Conservation (phyloP, 345 rosid genomes). For the Pistacia integerrima region DNA sequence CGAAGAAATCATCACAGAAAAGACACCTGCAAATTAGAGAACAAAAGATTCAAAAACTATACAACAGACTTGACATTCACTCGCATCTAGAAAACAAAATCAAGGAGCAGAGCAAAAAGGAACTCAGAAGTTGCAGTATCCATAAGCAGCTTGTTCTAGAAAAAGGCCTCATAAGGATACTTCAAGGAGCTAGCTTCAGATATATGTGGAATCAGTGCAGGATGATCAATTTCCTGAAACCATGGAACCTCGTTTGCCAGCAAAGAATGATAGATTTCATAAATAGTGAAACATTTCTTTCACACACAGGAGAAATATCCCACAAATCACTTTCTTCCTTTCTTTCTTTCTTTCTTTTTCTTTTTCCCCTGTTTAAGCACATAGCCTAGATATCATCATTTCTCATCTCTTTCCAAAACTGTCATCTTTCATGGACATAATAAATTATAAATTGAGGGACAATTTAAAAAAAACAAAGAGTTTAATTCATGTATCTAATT, state of each 20-base stretch:
- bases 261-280: constrained; percentile 6
- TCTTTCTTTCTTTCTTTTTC: no score
- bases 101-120: constrained; percentile 31
- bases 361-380: neutral
- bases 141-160: constrained; percentile 94
- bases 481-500: neutral
- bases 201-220: constrained; percentile 97
- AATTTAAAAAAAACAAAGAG: neutral
- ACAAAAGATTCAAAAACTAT: constrained; percentile 9
- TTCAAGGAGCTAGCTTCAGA: constrained; percentile 94
- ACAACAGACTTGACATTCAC: constrained; percentile 11
- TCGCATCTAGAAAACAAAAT: constrained; percentile 12
- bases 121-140: constrained; percentile 99
- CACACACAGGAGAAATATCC: neutral
- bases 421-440: neutral
- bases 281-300: neutral
- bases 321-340: no score
- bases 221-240: constrained; percentile 93
- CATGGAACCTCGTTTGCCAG: constrained; percentile 7
- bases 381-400: neutral
- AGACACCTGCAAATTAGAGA: constrained; percentile 63
- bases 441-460: neutral
- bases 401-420: neutral
- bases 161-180: constrained; percentile 97
- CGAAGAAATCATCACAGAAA: constrained; percentile 95